Base-by-base conservation (phyloP, 2,329 filamentous ascomycete genomes). In the Claviceps africana region DNA sequence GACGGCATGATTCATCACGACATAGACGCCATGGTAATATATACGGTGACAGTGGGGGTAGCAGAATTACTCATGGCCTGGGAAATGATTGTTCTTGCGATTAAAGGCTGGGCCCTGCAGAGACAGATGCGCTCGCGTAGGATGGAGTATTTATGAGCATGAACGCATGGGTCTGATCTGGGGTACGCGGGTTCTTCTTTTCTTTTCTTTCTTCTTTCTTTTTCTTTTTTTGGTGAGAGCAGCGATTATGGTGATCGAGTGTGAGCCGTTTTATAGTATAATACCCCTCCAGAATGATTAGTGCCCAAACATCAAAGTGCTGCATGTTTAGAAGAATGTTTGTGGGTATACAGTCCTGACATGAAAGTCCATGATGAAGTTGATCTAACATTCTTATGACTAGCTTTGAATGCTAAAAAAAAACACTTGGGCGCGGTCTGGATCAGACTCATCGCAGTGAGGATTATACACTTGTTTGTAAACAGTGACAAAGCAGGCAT, bases 21-120 rank as follows among this genome's bases (percentile, higher is more conserved):
- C 4, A 71, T 95, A 17, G 86, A 95, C 62, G 87, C 87, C 56
- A 96, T 95, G 89, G 93, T 95, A 67, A 80, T 88, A 55, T 95
- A 95, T 68, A 95, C 88, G 0, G 78, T 95, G 35, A 86, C 82
- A 10, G 86, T 94, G 79, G 91, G 90, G 2, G 65, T 94, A 7
- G 86, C 88, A 1, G 85, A 83, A 2, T 74, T 95, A 49, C 67
- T 95, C 50, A 91, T 96, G 86, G 83, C 89, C 0, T 95, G 87
- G 82, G 78, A 85, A 51, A 77, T 94, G 21, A 62, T 89, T 30
- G 72, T 86, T 11, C 79, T 96, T 54, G 85, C 88, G 28, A 70
- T 95, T 64, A 96, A 95, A 69, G 90, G 89, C 28, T 95, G 88
- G 88, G 88, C 88, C 4, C 68, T 79, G 17, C 71, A 75, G 48